Evolutionary conservation across 495 filamentous ascomycete genomes (phyloP).

Genomic region (Talaromyces proteolyticus): DNA sequence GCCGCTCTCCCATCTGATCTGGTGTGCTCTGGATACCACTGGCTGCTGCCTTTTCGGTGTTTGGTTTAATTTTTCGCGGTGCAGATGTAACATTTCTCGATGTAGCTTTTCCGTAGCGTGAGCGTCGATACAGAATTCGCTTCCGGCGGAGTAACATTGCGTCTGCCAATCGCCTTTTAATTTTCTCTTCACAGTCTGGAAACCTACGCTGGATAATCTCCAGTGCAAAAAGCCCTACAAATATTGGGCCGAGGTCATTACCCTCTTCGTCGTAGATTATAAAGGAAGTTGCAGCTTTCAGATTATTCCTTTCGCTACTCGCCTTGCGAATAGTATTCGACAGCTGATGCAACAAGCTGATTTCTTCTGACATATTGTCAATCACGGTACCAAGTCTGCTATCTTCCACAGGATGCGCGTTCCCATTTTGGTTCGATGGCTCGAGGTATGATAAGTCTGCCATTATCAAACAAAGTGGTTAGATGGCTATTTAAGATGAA

Average conservation of each 20-base stretch:
- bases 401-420: neutral
- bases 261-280: slow-evolving; percentile 2
- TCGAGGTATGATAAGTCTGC: neutral
- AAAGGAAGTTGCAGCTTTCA: slow-evolving; percentile 6
- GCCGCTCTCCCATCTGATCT: neutral
- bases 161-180: neutral
- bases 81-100: neutral
- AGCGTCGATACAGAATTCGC: slow-evolving; percentile 3
- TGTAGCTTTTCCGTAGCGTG: neutral
- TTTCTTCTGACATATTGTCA: neutral
- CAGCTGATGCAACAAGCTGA: slow-evolving; percentile 4
- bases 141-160: slow-evolving; percentile 7
- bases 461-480: neutral
- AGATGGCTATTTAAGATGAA: neutral
- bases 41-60: neutral
- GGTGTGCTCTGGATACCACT: neutral
- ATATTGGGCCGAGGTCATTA: slow-evolving; percentile 3
- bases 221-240: neutral
- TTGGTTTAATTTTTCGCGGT: neutral
- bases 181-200: neutral
- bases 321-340: slow-evolving; percentile 8
- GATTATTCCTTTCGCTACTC: slow-evolving; percentile 4
- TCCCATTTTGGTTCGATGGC: neutral
- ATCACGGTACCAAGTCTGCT: neutral
- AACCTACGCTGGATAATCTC: slow-evolving; percentile 3